phyloP scores from a whole-genome alignment of 352 stramenopile genomes.

The Phytophthora uliginosa region DNA sequence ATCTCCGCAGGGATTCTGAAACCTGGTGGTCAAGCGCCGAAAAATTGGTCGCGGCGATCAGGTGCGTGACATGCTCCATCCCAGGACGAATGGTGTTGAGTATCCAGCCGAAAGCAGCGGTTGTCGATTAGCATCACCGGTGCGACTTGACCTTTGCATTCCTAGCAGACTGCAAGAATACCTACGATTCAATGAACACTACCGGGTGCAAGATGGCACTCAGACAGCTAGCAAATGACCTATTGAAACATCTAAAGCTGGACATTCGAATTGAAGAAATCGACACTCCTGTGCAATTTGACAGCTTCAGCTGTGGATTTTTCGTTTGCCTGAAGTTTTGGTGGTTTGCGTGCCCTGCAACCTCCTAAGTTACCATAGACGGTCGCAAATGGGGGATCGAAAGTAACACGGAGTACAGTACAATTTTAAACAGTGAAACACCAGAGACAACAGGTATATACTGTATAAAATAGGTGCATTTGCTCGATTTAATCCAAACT shows the following conservation, averaged over 20 bases:
- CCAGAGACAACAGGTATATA: no score
- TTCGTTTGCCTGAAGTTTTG: constrained; percentile 8
- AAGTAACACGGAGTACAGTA: not conserved
- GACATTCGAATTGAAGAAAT: not conserved
- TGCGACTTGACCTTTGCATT: not conserved
- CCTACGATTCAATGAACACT: constrained; percentile 3
- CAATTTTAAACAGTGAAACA: not conserved
- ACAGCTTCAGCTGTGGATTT: constrained; percentile 12
- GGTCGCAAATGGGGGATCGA: not conserved
- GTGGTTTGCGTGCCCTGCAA: not conserved
- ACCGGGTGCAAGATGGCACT: not conserved
- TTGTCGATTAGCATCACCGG: not conserved
- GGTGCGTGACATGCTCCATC: not conserved
- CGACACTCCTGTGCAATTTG: constrained; percentile 1
- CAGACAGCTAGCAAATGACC: not conserved
- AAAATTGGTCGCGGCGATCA: not conserved
- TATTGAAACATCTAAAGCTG: not conserved
- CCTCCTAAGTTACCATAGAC: not conserved
- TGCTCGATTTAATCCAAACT: no score
- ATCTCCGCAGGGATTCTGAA: not conserved
- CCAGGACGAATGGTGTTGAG: not conserved
- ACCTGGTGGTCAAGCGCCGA: not conserved
- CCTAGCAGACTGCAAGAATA: not conserved
- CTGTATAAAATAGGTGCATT: no score
- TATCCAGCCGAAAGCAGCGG: not conserved